Base-by-base conservation (phyloP, 257 asterid species). In the Nicotiana tomentosiformis region DNA sequence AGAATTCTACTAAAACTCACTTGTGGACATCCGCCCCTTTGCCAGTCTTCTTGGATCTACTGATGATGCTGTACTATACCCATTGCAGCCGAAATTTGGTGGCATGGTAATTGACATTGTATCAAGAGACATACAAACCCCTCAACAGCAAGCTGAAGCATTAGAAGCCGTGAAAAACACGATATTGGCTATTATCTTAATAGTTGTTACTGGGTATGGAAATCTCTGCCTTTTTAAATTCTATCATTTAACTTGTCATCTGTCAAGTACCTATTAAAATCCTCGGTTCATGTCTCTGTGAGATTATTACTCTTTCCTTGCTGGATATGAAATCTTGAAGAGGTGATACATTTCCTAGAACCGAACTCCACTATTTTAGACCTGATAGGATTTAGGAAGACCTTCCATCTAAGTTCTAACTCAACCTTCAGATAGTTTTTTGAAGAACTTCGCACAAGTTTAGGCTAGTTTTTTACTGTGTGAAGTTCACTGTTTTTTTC, bases 81-180 rank as follows among this genome's bases (percentile, higher is more conserved):
- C 14, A 4, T 35, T 88, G 89, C 93, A 93, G 97, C 94, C 95
- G 37, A 91, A 89, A 79, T 93, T 91, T 85, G 95, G 95, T 80
- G 97, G 97, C 72, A 86, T 80, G 83, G 89, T 93, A 61, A 93
- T 93, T 81, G 97, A 93, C 82, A 90, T 93, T 68, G 97, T 93
- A 30, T 93, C 97, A n/a, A 84, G 95, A 83, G 94, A 91, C 62
- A 85, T 72, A 55, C 81, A 85, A 49, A 89, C 95, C 20, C 87
- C 89, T 7, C 91, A 93, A 88, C 91, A 90, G 91, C 89, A 89
- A 84, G 83, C 92, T 55, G 82, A 82, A 85, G 97, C 97, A 88
- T 82, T 89, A 89, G 87, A 81, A 20, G 95, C 88, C 5, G 92
- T 93, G 84, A 87, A 88, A 56, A 88, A 79, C 82, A 93, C 94